phyloP scores from a whole-genome alignment of 805 yeast genomes.

The Lipomyces yamadae region DNA sequence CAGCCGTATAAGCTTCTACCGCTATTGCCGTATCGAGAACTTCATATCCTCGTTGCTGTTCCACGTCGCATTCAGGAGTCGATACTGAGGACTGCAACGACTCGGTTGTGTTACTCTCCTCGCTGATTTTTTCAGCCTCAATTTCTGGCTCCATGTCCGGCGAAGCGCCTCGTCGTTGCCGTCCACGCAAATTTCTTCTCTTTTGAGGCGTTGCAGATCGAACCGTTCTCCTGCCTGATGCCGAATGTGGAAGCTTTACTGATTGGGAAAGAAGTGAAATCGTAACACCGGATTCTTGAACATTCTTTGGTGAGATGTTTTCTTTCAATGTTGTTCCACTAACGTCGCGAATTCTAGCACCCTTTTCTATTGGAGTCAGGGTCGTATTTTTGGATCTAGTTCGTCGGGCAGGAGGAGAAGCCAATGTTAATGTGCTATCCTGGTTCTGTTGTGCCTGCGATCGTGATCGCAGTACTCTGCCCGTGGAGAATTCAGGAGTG shows the following conservation, averaged over 20 bases:
- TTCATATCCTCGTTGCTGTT: neutral
- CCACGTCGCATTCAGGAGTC: neutral
- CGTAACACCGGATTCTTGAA: neutral
- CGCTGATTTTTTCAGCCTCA: neutral
- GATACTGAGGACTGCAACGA: neutral
- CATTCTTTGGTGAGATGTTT: neutral
- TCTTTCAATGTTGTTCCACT: neutral
- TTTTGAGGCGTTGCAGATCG: neutral
- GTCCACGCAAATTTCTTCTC: neutral
- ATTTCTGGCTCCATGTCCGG: neutral
- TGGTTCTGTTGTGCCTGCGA: neutral
- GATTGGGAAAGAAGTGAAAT: neutral
- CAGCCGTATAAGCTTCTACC: neutral
- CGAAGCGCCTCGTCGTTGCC: neutral
- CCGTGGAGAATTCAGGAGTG: neutral
- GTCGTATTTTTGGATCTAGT: neutral
- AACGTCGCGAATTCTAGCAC: too few species aligned
- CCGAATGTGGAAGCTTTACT: neutral
- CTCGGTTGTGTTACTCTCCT: neutral
- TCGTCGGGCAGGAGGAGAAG: conserved; percentile 5
- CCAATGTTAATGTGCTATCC: neutral
- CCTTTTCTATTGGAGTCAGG: neutral
- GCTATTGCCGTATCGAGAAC: neutral
- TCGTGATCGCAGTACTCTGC: conserved; percentile 1
- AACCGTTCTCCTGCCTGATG: neutral